Percentiles rank a stretch among this genome's conserved stretches.
Evolutionary conservation across 2,329 filamentous ascomycete species (phyloP).

Genomic region (Seiridium cupressi): DNA sequence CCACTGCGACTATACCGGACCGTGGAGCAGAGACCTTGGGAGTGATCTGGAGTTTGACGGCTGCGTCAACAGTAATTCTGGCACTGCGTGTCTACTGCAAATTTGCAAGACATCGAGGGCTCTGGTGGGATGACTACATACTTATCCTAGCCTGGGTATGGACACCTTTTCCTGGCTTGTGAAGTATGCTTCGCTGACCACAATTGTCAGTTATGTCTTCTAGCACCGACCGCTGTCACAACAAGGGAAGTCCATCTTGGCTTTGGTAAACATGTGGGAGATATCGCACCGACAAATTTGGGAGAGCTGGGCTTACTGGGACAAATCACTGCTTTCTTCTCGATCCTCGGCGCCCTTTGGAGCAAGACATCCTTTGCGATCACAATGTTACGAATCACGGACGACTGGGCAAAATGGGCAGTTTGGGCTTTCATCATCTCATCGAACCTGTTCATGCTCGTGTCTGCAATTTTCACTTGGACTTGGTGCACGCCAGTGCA

Average conservation of each 20-base stretch:
- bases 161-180: background rate
- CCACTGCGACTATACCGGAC: background rate
- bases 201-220: background rate
- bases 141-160: constrained; percentile 22
- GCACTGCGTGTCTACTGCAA: background rate
- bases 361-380: constrained; percentile 30
- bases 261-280: constrained; percentile 7
- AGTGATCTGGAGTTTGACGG: background rate
- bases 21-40: background rate
- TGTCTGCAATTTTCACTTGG: constrained; percentile 19
- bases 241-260: background rate
- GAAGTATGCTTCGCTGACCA: background rate
- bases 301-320: constrained; percentile 8
- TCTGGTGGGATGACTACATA: constrained; percentile 28
- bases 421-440: constrained; percentile 24
- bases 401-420: constrained; percentile 12
- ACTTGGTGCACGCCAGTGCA: constrained; percentile 16
- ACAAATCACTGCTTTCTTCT: constrained; percentile 12
- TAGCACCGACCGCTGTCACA: background rate
- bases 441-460: constrained; percentile 20
- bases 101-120: background rate
- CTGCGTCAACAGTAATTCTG: background rate
- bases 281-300: constrained; percentile 14
- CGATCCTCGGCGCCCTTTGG: constrained; percentile 23
- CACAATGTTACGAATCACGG: constrained; percentile 24